Evolutionary conservation across 306 rosid species (phyloP).

Genomic region (Casuarina equisetifolia): DNA sequence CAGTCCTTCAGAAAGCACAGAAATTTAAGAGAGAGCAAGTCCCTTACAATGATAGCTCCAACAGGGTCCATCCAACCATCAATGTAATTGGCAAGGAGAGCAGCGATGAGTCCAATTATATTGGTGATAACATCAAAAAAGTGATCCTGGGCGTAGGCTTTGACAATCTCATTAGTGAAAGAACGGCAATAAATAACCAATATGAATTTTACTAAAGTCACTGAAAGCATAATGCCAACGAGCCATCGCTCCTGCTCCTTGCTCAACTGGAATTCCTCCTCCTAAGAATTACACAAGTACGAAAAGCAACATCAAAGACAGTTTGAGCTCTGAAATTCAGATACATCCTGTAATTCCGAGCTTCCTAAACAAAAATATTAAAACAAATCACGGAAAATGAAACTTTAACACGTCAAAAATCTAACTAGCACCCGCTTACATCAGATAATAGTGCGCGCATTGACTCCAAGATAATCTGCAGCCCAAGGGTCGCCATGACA

Average conservation of each 20-base stretch:
- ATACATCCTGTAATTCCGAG: constrained; percentile 5
- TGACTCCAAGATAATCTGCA: constrained; percentile 97
- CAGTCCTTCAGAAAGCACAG: background rate
- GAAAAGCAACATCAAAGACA: background rate
- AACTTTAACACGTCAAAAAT: constrained; percentile 10
- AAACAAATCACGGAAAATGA: background rate
- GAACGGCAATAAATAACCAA: constrained; percentile 81
- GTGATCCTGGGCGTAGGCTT: constrained; percentile 98
- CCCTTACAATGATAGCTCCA: constrained; percentile 95
- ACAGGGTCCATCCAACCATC: constrained; percentile 94
- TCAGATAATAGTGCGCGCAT: constrained; percentile 55
- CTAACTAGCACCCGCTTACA: constrained; percentile 49
- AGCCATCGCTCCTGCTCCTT: constrained; percentile 86
- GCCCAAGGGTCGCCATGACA: constrained; percentile 97
- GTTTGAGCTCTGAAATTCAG: constrained; percentile 7
- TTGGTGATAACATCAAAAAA: constrained; percentile 97
- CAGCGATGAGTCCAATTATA: constrained; percentile 86
- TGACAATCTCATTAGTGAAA: constrained; percentile 81
- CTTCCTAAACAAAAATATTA: background rate
- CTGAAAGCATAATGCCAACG: constrained; percentile 90
- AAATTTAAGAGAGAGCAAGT: constrained; percentile 17
- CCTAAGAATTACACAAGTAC: constrained; percentile 40
- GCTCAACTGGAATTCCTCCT: constrained; percentile 57
- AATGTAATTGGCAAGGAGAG: constrained; percentile 81
- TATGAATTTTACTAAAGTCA: constrained; percentile 74